Evolutionary conservation across 2,329 filamentous ascomycete genomes (phyloP).

Genomic region (Cordyceps tenuipes): DNA sequence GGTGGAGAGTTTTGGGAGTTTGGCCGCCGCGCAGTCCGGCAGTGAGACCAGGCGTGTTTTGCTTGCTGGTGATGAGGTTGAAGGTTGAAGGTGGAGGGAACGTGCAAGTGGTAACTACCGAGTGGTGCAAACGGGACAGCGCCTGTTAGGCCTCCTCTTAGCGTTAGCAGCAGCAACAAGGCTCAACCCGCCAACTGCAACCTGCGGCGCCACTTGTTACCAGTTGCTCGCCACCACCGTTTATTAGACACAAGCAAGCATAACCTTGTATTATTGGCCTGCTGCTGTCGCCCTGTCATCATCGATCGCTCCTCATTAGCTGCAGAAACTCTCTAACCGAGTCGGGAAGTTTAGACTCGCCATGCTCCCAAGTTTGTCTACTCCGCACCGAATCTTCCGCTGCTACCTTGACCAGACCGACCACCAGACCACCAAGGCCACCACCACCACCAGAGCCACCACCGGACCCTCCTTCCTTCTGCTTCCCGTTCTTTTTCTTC

Average conservation of each 20-base stretch:
- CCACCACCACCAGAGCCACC: too few species aligned
- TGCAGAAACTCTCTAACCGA: background rate
- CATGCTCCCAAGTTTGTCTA: constrained; percentile 4
- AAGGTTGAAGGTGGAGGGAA: too few species aligned
- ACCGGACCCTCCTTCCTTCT: background rate
- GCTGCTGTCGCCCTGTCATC: background rate
- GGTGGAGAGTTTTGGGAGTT: background rate
- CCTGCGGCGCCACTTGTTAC: background rate
- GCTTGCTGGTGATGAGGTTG: background rate
- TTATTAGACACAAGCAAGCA: too few species aligned
- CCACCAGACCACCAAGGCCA: too few species aligned
- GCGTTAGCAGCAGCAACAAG: background rate
- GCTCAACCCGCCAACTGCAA: background rate
- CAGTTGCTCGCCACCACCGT: too few species aligned
- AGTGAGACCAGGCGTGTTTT: background rate
- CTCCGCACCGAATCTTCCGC: constrained; percentile 2
- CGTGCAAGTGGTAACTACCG: too few species aligned
- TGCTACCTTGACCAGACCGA: constrained; percentile 4
- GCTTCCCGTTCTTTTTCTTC: background rate
- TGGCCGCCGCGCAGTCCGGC: background rate
- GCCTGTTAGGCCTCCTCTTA: too few species aligned
- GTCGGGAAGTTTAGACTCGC: background rate
- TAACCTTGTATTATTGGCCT: background rate
- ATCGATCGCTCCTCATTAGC: background rate
- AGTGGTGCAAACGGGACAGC: too few species aligned